Evolutionary conservation across 1,284 basidiomycete genomes (phyloP).

Genomic region (Malassezia dermatis): DNA sequence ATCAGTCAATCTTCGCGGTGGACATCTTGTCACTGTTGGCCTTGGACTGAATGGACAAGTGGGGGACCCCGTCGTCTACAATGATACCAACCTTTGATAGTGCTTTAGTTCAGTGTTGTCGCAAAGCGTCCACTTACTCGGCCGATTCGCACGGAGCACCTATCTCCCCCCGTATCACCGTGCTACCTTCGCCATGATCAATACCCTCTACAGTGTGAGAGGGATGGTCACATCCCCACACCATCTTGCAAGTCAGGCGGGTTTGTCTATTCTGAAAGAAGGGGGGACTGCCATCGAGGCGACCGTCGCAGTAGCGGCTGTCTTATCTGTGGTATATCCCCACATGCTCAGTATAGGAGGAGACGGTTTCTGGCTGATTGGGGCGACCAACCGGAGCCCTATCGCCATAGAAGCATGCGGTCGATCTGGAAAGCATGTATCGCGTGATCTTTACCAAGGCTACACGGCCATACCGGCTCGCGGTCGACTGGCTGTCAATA

Average conservation of each 20-base stretch:
- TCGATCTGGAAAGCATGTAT: neutral
- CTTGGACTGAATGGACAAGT: neutral
- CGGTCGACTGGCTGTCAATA: neutral
- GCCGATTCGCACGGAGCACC: neutral
- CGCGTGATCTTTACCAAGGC: neutral
- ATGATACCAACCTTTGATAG: neutral
- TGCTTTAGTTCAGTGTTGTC: neutral
- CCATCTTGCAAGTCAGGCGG: neutral
- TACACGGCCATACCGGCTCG: neutral
- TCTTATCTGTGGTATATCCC: neutral
- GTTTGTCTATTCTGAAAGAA: neutral
- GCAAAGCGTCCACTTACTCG: neutral
- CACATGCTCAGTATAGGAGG: constrained; percentile 3
- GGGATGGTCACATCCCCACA: constrained; percentile 1
- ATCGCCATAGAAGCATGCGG: neutral
- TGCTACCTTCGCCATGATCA: neutral
- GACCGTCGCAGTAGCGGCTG: neutral
- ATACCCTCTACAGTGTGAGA: neutral
- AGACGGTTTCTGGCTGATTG: neutral
- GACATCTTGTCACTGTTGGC: constrained; percentile 3
- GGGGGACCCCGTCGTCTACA: neutral
- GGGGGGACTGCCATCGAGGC: neutral
- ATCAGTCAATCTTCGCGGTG: neutral
- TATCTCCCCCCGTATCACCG: neutral
- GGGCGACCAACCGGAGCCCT: neutral